Conservation (phyloP, 108 stramenopile genomes). For the Nitzschia putrida region DNA sequence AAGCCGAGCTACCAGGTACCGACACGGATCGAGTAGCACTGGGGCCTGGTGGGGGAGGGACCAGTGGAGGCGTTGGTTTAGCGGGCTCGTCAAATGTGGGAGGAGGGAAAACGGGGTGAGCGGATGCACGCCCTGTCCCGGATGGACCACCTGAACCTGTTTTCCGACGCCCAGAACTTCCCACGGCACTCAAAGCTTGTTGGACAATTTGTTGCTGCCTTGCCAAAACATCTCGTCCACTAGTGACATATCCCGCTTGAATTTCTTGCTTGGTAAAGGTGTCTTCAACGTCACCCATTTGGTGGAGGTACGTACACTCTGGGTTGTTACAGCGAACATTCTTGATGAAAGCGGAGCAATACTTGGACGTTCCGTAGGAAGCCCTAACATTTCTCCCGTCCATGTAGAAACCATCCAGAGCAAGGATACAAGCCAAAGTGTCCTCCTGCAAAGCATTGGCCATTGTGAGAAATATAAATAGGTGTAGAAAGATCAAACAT, state of each 20-base stretch:
- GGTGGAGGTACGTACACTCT: constrained; percentile 97
- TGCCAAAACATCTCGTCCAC: constrained; percentile 82
- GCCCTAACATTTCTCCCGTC: constrained; percentile 92
- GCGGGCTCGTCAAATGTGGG: constrained; percentile 78
- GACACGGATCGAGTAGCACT: constrained; percentile 35
- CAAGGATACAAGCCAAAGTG: constrained; percentile 85
- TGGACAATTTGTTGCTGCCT: constrained; percentile 85
- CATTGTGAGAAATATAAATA: constrained; percentile 10
- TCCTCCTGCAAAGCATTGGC: constrained; percentile 70
- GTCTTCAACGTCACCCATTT: constrained; percentile 94
- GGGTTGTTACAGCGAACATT: constrained; percentile 96
- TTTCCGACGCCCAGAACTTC: constrained; percentile 47
- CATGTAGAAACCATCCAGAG: constrained; percentile 87
- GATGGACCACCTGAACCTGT: constrained; percentile 87
- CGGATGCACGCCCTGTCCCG: constrained; percentile 68
- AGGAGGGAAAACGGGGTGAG: constrained; percentile 80
- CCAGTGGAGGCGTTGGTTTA: constrained; percentile 33
- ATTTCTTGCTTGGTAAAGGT: constrained; percentile 93
- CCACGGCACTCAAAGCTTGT: constrained; percentile 59
- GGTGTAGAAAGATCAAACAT: neutral
- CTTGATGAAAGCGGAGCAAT: constrained; percentile 97
- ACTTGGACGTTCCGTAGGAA: constrained; percentile 98
- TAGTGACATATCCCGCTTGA: constrained; percentile 90
- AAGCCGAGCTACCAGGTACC: constrained; percentile 23
- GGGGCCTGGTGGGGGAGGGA: constrained; percentile 53